Evolutionary conservation across 148 eudicot species (phyloP).

Genomic region (Fallopia convolvulus): DNA sequence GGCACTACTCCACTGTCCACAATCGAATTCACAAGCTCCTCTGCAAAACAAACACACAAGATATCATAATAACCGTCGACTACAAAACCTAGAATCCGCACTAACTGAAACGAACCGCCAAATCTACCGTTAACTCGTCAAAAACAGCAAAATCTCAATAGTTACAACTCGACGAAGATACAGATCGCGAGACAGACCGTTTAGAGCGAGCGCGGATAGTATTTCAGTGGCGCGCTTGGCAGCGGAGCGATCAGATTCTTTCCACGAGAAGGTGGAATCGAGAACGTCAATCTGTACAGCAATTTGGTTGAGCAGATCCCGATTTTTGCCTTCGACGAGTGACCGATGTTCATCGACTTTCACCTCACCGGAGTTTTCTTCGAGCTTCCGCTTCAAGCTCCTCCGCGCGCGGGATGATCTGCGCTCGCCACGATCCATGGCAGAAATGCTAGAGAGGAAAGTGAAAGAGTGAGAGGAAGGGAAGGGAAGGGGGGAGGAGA

Average conservation of each 20-base stretch:
- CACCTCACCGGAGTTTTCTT: slow-evolving; percentile 33
- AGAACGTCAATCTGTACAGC: slow-evolving; percentile 46
- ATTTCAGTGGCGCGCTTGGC: slow-evolving; percentile 48
- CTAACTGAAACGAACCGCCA: background rate
- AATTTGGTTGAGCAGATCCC: slow-evolving; percentile 42
- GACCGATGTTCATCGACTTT: slow-evolving; percentile 20
- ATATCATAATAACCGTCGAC: background rate
- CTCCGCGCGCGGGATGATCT: slow-evolving; percentile 43
- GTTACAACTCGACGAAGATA: background rate
- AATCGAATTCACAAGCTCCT: slow-evolving; percentile 53
- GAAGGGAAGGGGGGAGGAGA: slow-evolving; percentile 12
- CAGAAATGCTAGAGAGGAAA: slow-evolving; percentile 6
- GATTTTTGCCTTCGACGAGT: slow-evolving; percentile 15
- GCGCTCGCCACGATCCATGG: slow-evolving; percentile 55
- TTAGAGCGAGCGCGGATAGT: slow-evolving; percentile 58
- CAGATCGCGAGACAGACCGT: slow-evolving; percentile 28
- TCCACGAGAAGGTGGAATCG: slow-evolving; percentile 25
- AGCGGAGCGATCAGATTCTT: slow-evolving; percentile 41
- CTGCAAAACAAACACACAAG: slow-evolving; percentile 26
- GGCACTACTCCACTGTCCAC: slow-evolving; percentile 71
- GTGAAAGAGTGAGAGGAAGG: slow-evolving; percentile 6
- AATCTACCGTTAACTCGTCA: background rate
- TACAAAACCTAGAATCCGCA: background rate
- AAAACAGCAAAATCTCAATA: background rate
- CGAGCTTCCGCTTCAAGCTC: slow-evolving; percentile 75